phyloP scores from a whole-genome alignment of 352 stramenopile genomes.

The Globisporangium nagaii region DNA sequence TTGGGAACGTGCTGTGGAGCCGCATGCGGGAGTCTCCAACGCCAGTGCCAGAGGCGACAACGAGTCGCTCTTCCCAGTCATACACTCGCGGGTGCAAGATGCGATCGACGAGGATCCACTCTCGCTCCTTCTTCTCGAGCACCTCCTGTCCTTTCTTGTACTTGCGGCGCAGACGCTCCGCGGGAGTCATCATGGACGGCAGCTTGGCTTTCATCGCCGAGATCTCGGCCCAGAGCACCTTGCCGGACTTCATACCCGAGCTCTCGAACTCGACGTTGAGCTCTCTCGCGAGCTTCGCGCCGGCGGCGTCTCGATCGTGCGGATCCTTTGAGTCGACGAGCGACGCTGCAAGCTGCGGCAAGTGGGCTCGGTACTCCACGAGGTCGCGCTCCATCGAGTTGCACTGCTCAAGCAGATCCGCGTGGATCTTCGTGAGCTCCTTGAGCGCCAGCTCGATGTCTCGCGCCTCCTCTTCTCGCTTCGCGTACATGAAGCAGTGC shows the following conservation, averaged over 20 bases:
- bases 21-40: conserved; percentile 19
- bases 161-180: conserved; percentile 64
- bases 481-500: conserved; percentile 60
- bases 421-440: conserved; percentile 64
- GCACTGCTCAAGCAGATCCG: conserved; percentile 53
- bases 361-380: conserved; percentile 35
- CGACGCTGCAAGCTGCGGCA: conserved; percentile 47
- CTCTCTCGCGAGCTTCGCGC: conserved; percentile 41
- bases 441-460: conserved; percentile 60
- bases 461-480: conserved; percentile 63
- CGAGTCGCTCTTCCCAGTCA: conserved; percentile 54
- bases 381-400: conserved; percentile 55
- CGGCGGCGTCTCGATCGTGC: conserved; percentile 34
- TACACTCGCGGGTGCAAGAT: conserved; percentile 60
- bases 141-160: conserved; percentile 67
- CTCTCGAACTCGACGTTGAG: conserved; percentile 64
- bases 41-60: neutral
- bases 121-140: conserved; percentile 68
- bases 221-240: conserved; percentile 65
- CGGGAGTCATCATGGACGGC: conserved; percentile 72
- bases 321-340: conserved; percentile 22
- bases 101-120: conserved; percentile 73
- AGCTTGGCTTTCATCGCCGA: conserved; percentile 71
- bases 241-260: conserved; percentile 39
- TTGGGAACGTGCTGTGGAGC: conserved; percentile 40